Conservation (phyloP, 306 rosid genomes). For the Quercus alba region DNA sequence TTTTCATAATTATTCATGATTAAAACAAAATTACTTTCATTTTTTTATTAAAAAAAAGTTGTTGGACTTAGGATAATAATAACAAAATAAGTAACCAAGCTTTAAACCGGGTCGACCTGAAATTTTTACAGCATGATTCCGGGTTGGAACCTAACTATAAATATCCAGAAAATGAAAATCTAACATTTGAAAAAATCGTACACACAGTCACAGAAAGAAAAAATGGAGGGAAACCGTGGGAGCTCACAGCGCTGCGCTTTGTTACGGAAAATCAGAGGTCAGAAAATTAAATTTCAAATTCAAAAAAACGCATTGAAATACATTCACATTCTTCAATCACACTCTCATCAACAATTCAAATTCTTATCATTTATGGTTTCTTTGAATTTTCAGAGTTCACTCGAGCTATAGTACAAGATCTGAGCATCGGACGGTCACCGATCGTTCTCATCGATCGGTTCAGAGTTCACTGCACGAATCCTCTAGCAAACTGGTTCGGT, state of each 20-base stretch:
- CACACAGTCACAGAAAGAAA: background rate
- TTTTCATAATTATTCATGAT: no score
- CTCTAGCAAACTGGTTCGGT: slow-evolving; percentile 52
- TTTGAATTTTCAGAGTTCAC: slow-evolving; percentile 51
- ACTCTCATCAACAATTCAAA: background rate
- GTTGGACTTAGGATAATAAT: no score
- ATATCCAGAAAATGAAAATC: background rate
- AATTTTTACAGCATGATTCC: no score
- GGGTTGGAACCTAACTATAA: background rate
- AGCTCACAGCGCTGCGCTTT: slow-evolving; percentile 31
- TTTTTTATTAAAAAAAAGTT: no score
- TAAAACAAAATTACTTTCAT: no score
- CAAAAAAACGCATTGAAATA: no score
- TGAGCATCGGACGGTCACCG: slow-evolving; percentile 56
- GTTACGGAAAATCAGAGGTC: slow-evolving; percentile 61
- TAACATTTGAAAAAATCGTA: background rate
- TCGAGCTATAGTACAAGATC: slow-evolving; percentile 41
- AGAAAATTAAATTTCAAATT: background rate
- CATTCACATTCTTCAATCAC: background rate
- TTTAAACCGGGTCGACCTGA: no score
- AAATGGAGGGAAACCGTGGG: slow-evolving; percentile 66
- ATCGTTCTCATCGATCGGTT: slow-evolving; percentile 59
- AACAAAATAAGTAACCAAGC: no score
- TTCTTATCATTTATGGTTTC: background rate
- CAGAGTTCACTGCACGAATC: slow-evolving; percentile 50